Percentiles rank a stretch among this genome's conserved stretches.
phyloP scores from a whole-genome alignment of 2,329 filamentous ascomycete genomes.

The Colletotrichum coccodes region DNA sequence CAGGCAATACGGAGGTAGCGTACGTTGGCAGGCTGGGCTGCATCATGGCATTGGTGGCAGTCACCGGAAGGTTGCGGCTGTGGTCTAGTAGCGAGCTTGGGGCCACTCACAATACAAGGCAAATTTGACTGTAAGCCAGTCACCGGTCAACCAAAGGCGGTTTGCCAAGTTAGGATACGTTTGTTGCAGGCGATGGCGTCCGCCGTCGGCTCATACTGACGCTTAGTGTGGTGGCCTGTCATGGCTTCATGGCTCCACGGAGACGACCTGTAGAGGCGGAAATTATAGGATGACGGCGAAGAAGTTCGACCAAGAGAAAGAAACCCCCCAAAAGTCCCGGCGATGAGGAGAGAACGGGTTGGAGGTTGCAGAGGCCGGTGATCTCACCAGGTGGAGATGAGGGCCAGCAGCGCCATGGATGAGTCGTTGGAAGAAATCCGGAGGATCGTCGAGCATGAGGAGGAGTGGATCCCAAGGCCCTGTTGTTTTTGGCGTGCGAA shows the following conservation, averaged over 20 bases:
- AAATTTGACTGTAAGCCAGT: not conserved
- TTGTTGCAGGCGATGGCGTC: not conserved
- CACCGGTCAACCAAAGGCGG: constrained; percentile 4
- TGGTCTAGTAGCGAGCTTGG: not conserved
- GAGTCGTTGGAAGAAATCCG: not conserved
- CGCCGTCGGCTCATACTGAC: constrained; percentile 6
- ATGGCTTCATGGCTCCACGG: not conserved
- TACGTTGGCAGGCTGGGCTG: not conserved
- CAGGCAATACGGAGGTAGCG: not conserved
- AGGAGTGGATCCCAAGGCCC: not conserved
- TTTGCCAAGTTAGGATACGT: not conserved
- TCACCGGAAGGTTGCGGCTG: not conserved
- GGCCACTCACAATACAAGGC: constrained; percentile 2
- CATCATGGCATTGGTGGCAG: constrained; percentile 10
- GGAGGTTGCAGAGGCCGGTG: not conserved
- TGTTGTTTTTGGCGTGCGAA: too few relatives aligned
- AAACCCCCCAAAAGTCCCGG: not conserved
- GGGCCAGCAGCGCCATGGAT: not conserved
- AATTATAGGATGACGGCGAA: not conserved
- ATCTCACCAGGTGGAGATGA: constrained; percentile 11
- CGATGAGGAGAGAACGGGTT: not conserved
- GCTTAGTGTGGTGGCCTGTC: not conserved
- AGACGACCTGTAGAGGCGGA: not conserved
- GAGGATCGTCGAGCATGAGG: not conserved
- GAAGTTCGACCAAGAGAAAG: not conserved